Evolutionary conservation across 192 early-diverging fungal species (phyloP).

Genomic region (Endogone sp.): DNA sequence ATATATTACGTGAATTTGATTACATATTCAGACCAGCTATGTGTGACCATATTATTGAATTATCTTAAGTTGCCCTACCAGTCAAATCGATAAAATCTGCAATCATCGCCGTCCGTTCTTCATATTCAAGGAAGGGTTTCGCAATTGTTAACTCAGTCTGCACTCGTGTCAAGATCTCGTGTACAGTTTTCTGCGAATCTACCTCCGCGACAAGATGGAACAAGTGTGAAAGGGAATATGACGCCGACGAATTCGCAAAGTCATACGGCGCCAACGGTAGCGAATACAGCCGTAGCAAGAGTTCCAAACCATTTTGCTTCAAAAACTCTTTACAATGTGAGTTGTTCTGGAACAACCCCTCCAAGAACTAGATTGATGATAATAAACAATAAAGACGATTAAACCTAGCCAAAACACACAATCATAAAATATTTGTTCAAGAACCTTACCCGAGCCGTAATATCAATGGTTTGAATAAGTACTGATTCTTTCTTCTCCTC

Average conservation of each 20-base stretch:
- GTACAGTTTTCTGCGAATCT: conserved; percentile 49
- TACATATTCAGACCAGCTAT: background rate
- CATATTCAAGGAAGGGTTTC: conserved; percentile 38
- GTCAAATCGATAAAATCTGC: conserved; percentile 58
- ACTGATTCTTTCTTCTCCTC: conserved; percentile 55
- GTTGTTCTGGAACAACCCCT: conserved; percentile 80
- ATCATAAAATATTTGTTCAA: too few relatives aligned
- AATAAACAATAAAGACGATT: too few relatives aligned
- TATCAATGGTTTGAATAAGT: conserved; percentile 60
- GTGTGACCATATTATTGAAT: too few relatives aligned
- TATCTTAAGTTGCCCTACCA: too few relatives aligned
- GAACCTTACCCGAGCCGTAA: conserved; percentile 53
- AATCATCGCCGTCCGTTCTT: conserved; percentile 33
- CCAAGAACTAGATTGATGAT: conserved; percentile 57
- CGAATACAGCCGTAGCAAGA: conserved; percentile 58
- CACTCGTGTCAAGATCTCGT: conserved; percentile 49
- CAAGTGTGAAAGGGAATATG: conserved; percentile 65
- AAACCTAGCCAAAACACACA: too few relatives aligned
- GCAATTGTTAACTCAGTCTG: conserved; percentile 38
- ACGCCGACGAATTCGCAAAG: conserved; percentile 58
- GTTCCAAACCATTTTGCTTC: conserved; percentile 54
- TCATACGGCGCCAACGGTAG: conserved; percentile 72
- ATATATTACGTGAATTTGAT: background rate
- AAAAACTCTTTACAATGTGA: conserved; percentile 74
- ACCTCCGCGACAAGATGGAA: conserved; percentile 68